A percentile compares a stretch with the other conserved stretches of the same genome.
Conservation (phyloP, 2,329 filamentous ascomycete genomes). For the Penicillium concentricum region DNA sequence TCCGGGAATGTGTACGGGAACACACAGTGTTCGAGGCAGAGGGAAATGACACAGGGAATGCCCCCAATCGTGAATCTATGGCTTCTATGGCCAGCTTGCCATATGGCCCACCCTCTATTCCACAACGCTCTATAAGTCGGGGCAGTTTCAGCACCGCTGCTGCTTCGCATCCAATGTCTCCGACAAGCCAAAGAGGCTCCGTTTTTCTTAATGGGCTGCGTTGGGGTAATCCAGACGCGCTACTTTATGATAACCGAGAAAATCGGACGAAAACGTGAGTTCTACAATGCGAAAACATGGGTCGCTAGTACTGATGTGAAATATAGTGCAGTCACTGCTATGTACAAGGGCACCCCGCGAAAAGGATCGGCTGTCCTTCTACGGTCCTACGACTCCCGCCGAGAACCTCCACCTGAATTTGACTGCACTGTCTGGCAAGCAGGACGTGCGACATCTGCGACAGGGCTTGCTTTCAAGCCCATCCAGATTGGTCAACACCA, state of each 20-base stretch:
- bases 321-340: conserved; percentile 79
- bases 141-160: conserved; percentile 82
- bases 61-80: conserved; percentile 45
- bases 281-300: not conserved
- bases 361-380: conserved; percentile 70
- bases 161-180: conserved; percentile 57
- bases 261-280: conserved; percentile 82
- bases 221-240: conserved; percentile 79
- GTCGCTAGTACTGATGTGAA: conserved; percentile 14
- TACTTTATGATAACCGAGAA: conserved; percentile 83
- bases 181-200: conserved; percentile 55
- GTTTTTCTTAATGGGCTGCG: conserved; percentile 47
- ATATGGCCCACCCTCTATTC: conserved; percentile 39
- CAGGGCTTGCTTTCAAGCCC: conserved; percentile 91
- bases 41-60: conserved; percentile 67
- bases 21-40: conserved; percentile 78
- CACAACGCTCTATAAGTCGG: conserved; percentile 69
- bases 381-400: conserved; percentile 91
- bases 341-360: conserved; percentile 78
- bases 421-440: conserved; percentile 98
- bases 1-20: conserved; percentile 81
- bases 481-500: conserved; percentile 90
- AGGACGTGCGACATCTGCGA: conserved; percentile 87
- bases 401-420: conserved; percentile 84
- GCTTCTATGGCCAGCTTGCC: conserved; percentile 52